Evolutionary conservation across 2,329 filamentous ascomycete species (phyloP).

Genomic region (Nemania sp.): DNA sequence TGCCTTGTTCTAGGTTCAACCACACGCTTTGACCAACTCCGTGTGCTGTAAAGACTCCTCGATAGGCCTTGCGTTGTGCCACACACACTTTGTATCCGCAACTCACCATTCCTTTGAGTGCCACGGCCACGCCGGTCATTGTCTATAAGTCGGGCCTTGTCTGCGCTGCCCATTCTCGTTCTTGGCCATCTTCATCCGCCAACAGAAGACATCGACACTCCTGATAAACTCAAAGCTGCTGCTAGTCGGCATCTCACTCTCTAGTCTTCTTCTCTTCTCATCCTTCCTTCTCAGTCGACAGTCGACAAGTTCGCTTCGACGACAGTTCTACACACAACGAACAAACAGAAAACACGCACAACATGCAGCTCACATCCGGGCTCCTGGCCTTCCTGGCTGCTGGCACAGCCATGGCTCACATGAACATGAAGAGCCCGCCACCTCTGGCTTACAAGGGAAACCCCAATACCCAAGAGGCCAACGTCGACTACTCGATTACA

Average conservation of each 20-base stretch:
- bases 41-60: constrained; percentile 13
- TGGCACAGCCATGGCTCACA: constrained; percentile 56
- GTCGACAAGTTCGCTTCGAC: background rate
- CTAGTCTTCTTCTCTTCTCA: background rate
- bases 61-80: background rate
- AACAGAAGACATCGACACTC: constrained; percentile 12
- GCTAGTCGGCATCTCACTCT: constrained; percentile 18
- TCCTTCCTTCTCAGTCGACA: background rate
- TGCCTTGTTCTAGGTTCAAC: constrained; percentile 17
- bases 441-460: constrained; percentile 60
- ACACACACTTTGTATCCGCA: constrained; percentile 9
- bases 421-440: constrained; percentile 58
- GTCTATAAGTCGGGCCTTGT: constrained; percentile 16
- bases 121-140: constrained; percentile 6
- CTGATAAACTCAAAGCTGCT: constrained; percentile 13
- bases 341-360: constrained; percentile 30
- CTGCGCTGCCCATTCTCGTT: background rate
- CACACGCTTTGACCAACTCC: constrained; percentile 7
- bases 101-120: constrained; percentile 22
- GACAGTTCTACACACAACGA: background rate
- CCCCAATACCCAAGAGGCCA: constrained; percentile 46
- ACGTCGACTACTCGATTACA: constrained; percentile 74
- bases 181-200: constrained; percentile 9
- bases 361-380: constrained; percentile 48
- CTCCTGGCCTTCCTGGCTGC: constrained; percentile 49